A percentile compares a stretch with the other conserved stretches of the same genome.
Evolutionary conservation across 1,284 basidiomycete species (phyloP).

Genomic region (Pyrrhoderma noxium): DNA sequence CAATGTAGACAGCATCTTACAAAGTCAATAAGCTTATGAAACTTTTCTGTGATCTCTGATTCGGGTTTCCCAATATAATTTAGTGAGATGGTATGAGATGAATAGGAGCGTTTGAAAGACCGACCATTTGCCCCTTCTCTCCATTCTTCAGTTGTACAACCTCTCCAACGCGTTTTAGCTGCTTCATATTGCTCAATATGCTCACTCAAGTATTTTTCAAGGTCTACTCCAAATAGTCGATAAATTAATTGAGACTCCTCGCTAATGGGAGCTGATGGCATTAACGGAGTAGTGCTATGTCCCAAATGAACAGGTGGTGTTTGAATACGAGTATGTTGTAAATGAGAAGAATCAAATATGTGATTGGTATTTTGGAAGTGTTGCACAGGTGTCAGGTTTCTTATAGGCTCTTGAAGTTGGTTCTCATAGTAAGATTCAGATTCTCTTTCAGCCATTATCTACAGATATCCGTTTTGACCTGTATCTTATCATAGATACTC

Average conservation of each 20-base stretch:
- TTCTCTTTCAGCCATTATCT: background rate
- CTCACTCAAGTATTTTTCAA: constrained; percentile 15
- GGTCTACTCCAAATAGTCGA: constrained; percentile 16
- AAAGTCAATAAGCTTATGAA: constrained; percentile 17
- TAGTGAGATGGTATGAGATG: no score
- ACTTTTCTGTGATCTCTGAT: constrained; percentile 17
- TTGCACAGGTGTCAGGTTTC: constrained; percentile 1
- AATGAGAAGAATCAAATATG: background rate
- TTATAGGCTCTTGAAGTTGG: background rate
- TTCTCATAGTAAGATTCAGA: background rate
- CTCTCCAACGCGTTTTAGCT: constrained; percentile 18
- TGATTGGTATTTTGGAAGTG: constrained; percentile 1
- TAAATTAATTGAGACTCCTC: constrained; percentile 11
- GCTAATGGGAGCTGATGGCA: background rate
- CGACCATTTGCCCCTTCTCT: constrained; percentile 18
- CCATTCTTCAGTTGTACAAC: constrained; percentile 20
- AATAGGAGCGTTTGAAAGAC: no score
- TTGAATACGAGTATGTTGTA: background rate
- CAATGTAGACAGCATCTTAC: constrained; percentile 5
- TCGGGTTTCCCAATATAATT: background rate
- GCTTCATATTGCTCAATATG: constrained; percentile 19
- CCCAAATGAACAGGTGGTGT: background rate
- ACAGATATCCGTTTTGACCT: background rate
- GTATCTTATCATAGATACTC: background rate
- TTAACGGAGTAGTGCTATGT: background rate